Evolutionary conservation across 176 grass and related monocot species (phyloP).

Genomic region (Alopecurus myosuroides): DNA sequence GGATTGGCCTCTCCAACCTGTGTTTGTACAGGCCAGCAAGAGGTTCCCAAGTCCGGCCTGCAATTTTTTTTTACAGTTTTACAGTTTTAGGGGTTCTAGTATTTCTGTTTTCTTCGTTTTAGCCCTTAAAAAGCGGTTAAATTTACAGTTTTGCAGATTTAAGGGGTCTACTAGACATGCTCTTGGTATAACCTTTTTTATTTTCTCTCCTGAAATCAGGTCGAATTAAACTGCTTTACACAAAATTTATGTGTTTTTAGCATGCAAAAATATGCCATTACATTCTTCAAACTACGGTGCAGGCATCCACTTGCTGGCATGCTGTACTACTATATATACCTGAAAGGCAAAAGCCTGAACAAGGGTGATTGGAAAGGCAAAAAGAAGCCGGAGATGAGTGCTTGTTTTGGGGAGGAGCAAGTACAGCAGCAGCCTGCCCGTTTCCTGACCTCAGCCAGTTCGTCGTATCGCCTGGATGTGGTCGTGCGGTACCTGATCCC

Average conservation of each 20-base stretch:
- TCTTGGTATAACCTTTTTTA: no score
- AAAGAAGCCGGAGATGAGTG: not conserved
- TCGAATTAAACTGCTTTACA: not conserved
- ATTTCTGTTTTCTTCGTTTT: no score
- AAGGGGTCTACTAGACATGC: no score
- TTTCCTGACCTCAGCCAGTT: not conserved
- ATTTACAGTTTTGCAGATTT: no score
- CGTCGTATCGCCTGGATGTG: not conserved
- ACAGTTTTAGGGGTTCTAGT: no score
- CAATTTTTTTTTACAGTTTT: no score
- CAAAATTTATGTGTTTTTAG: not conserved
- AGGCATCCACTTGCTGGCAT: not conserved
- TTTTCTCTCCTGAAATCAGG: not conserved
- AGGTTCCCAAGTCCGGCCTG: no score
- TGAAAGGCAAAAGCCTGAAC: not conserved
- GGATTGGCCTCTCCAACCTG: no score
- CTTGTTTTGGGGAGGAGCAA: slow-evolving; percentile 7
- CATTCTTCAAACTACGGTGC: not conserved
- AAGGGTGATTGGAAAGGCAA: not conserved
- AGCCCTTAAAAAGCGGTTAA: no score
- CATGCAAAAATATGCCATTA: not conserved
- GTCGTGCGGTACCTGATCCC: not conserved
- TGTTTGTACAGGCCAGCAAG: no score
- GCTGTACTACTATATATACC: not conserved
- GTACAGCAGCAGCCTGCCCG: slow-evolving; percentile 18